Evolutionary conservation across 345 rosid genomes (phyloP).

Genomic region (Lumnitzera racemosa): DNA sequence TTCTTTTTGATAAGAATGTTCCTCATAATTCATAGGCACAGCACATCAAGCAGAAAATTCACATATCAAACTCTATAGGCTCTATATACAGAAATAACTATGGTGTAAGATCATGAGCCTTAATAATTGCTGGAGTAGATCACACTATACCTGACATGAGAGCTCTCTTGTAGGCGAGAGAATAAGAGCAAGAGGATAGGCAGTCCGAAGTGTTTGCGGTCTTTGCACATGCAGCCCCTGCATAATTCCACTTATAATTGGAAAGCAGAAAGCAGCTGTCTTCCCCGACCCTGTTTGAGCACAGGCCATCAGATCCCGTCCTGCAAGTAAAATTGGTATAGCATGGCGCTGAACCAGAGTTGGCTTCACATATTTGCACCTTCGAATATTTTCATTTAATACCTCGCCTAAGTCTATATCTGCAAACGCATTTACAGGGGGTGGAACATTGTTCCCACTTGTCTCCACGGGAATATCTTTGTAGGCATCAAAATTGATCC

Average conservation of each 20-base stretch:
- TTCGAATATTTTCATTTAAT: conserved; percentile 38
- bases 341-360: conserved; percentile 61
- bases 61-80: background rate
- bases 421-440: conserved; percentile 46
- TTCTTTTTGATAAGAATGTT: background rate
- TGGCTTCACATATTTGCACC: conserved; percentile 60
- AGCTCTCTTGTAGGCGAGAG: conserved; percentile 98
- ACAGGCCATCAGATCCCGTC: conserved; percentile 62
- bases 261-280: conserved; percentile 66
- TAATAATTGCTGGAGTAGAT: conserved; percentile 5
- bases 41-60: background rate
- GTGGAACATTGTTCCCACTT: conserved; percentile 48
- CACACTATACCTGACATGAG: conserved; percentile 59
- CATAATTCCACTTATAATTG: conserved; percentile 56
- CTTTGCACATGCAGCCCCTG: conserved; percentile 35
- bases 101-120: background rate
- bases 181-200: conserved; percentile 59
- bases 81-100: no score
- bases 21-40: background rate
- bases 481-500: conserved; percentile 53
- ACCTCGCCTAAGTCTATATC: conserved; percentile 55
- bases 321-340: conserved; percentile 39
- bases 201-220: conserved; percentile 38
- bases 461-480: conserved; percentile 61
- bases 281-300: conserved; percentile 68